Conservation (phyloP, 164 flowering plant species). For the Vitis riparia region DNA sequence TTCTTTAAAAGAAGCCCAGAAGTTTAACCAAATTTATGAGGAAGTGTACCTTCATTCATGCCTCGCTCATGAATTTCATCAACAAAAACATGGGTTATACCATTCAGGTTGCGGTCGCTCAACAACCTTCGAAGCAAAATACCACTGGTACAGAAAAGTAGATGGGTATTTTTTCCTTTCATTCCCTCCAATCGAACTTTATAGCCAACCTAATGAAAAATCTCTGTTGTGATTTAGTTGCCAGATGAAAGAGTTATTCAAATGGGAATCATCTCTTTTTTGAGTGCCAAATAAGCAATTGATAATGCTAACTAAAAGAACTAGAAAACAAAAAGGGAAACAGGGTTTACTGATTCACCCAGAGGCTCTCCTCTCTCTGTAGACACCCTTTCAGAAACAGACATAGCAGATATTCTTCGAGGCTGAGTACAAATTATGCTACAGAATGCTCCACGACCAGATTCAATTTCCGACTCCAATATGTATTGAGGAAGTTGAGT, state of each 20-base stretch:
- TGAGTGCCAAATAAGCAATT: too few species aligned
- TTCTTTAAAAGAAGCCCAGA: conserved; percentile 2
- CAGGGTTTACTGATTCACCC: conserved; percentile 81
- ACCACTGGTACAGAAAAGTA: conserved; percentile 98
- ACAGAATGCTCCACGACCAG: conserved; percentile 99
- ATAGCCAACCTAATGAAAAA: conserved; percentile 89
- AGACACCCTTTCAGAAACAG: conserved; percentile 95
- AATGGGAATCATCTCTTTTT: not conserved
- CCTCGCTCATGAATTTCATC: conserved; percentile 99
- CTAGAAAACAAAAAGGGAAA: not conserved
- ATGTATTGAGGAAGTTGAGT: conserved; percentile 98
- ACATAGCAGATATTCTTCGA: conserved; percentile 98
- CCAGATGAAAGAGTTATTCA: conserved; percentile 23
- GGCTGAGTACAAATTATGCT: conserved; percentile 98
- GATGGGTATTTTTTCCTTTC: conserved; percentile 97
- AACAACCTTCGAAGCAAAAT: conserved; percentile 87
- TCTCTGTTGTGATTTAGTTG: conserved; percentile 33
- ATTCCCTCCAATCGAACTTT: conserved; percentile 98
- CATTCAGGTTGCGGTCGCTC: conserved; percentile 83
- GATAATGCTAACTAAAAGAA: not conserved
- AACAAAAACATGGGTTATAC: conserved; percentile 97
- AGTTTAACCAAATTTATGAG: conserved; percentile 2
- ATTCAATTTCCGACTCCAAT: conserved; percentile 91
- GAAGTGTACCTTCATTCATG: conserved; percentile 89
- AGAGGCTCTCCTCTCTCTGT: conserved; percentile 97